Conservation (phyloP, 495 filamentous ascomycete species). For the Penicillium taxi region DNA sequence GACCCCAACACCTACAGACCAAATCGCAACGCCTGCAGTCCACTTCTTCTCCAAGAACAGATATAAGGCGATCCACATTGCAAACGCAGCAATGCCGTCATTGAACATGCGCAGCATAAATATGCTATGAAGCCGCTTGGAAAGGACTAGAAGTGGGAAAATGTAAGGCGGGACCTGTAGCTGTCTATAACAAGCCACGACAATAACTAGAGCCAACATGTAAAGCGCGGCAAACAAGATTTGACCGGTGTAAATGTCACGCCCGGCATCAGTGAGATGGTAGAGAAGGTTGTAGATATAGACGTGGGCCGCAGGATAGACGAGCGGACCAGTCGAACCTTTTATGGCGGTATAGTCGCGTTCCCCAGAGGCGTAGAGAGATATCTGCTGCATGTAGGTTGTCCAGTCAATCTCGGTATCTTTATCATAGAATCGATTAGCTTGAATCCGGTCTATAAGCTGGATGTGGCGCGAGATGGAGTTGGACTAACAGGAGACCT, state of each 20-base stretch:
- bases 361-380: slow-evolving; percentile 72
- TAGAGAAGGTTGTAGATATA: slow-evolving; percentile 81
- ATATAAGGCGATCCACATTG: slow-evolving; percentile 74
- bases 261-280: slow-evolving; percentile 65
- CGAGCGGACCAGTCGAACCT: slow-evolving; percentile 84
- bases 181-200: slow-evolving; percentile 72
- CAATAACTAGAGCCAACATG: slow-evolving; percentile 61
- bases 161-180: slow-evolving; percentile 80
- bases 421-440: slow-evolving; percentile 28
- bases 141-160: slow-evolving; percentile 78
- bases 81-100: slow-evolving; percentile 77
- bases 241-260: slow-evolving; percentile 71
- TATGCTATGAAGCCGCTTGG: slow-evolving; percentile 88
- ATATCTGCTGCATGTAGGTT: slow-evolving; percentile 91
- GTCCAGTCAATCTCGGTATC: slow-evolving; percentile 98
- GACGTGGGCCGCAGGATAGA: slow-evolving; percentile 90
- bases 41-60: slow-evolving; percentile 63
- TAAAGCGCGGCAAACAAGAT: slow-evolving; percentile 73
- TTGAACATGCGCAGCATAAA: slow-evolving; percentile 93
- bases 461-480: slow-evolving; percentile 3
- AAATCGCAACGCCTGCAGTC: slow-evolving; percentile 61
- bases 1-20: slow-evolving; percentile 70
- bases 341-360: slow-evolving; percentile 79
- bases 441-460: slow-evolving; percentile 7
- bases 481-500: slow-evolving; percentile 66